Conservation (phyloP, 2,329 filamentous ascomycete species). For the Penicillium hesseltinei region DNA sequence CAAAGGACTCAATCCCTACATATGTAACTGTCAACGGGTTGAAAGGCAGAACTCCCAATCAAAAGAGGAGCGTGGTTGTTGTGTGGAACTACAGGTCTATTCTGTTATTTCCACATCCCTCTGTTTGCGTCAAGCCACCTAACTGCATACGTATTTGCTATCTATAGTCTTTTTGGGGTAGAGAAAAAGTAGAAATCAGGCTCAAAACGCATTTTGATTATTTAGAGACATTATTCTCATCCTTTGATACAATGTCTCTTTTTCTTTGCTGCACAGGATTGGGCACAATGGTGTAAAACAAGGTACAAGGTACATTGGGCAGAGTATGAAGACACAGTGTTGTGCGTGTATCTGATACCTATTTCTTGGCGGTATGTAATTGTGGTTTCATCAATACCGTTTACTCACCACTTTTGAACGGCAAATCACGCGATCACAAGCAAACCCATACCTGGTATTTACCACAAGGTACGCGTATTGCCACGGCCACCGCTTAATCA, state of each 20-base stretch:
- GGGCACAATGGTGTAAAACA: neutral
- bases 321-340: conserved; percentile 12
- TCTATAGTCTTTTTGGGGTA: neutral
- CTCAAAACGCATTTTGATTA: neutral
- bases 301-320: conserved; percentile 10
- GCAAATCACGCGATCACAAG: conserved; percentile 15
- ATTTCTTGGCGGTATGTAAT: conserved; percentile 11
- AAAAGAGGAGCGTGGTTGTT: conserved; percentile 12
- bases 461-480: conserved; percentile 20
- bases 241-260: neutral
- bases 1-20: conserved; percentile 10
- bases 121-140: conserved; percentile 16
- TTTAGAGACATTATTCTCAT: neutral
- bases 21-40: conserved; percentile 10
- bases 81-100: conserved; percentile 13
- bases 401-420: neutral
- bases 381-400: conserved; percentile 8
- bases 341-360: conserved; percentile 18
- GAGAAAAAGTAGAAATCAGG: neutral
- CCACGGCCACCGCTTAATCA: conserved; percentile 33
- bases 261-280: neutral
- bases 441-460: conserved; percentile 21
- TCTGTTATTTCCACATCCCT: conserved; percentile 13
- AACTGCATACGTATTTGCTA: conserved; percentile 8
- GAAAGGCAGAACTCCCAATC: conserved; percentile 23